phyloP scores from a whole-genome alignment of 352 stramenopile species.

The Pythium vanterpoolii region DNA sequence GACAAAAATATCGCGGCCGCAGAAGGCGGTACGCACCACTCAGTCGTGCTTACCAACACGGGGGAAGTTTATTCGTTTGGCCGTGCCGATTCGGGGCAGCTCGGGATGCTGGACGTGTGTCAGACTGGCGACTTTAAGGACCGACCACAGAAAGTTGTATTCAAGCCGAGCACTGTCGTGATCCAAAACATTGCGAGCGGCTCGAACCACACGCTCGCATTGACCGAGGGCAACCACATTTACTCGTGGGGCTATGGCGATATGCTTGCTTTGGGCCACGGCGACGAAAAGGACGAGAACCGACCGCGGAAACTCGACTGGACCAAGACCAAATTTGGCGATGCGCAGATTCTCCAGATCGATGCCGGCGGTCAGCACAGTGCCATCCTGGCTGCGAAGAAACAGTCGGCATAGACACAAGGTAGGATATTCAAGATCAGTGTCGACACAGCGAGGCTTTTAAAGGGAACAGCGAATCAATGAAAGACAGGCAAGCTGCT shows the following conservation, averaged over 20 bases:
- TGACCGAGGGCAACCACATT: conserved; percentile 72
- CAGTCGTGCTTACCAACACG: conserved; percentile 85
- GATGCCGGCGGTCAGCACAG: conserved; percentile 88
- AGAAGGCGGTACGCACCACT: conserved; percentile 91
- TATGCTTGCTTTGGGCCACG: conserved; percentile 88
- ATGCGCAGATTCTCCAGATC: conserved; percentile 66
- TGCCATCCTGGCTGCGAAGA: conserved; percentile 53
- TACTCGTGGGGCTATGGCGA: conserved; percentile 93
- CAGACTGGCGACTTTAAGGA: conserved; percentile 79
- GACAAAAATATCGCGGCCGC: conserved; percentile 67
- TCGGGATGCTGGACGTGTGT: conserved; percentile 81
- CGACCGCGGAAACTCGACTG: conserved; percentile 64
- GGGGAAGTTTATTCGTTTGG: conserved; percentile 92
- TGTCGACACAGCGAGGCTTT: no score
- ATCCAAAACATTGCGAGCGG: conserved; percentile 65
- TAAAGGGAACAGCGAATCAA: neutral
- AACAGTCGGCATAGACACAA: neutral
- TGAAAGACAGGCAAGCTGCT: neutral
- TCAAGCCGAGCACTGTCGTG: conserved; percentile 29
- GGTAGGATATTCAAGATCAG: neutral
- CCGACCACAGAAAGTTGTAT: conserved; percentile 66
- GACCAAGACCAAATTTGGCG: conserved; percentile 63
- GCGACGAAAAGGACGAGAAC: conserved; percentile 76
- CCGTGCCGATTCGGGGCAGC: conserved; percentile 91
- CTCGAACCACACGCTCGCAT: conserved; percentile 84